Base-by-base conservation (phyloP, 495 filamentous ascomycete genomes). In the Lophiostoma macrostomum region DNA sequence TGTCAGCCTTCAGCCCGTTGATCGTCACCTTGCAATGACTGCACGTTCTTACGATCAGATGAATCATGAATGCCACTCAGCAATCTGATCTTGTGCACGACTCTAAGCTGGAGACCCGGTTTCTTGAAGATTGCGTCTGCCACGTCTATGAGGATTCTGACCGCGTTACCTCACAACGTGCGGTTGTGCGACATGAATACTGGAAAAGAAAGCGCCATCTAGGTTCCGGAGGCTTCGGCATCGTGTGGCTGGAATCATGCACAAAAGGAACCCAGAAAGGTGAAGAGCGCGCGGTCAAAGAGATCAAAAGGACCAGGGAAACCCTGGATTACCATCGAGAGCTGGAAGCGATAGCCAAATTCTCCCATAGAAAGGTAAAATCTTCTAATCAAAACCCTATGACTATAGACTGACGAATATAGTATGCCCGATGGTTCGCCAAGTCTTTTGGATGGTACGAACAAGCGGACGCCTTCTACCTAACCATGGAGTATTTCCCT, bases 401-500 rank as follows among this genome's bases (percentile, higher is more conserved):
- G 19, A 12, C 22, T 12, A 10, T 7, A 50, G 27, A 22, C 7
- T 1, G 4, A 1, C 12, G 7, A 3, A 2, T 13, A 3, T 27
- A 52, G 49, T 52, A 52, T 20, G 25, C 25, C 12, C 19, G 23
- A 14, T 52, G 49, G 25, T 70, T 70, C 39, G 69, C 71, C 20
- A 58, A 67, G 28, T 69, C 59, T 27, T 58, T 60, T 11, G 72
- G 70, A 7, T 76, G 73, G 73, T 75, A 67, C 46, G 67, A 74
- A 34, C 43, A 44, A 18, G 22, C 48, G 0, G 60, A 61, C 0
- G 38, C 29, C 10, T 35, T 76, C 1, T 71, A 61, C 35, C 64
- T 76, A 25, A 60, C 72, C 6, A 74, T 74, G 73, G 73, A 76
- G 45, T 74, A 74, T 48, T 54, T 72, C 24, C 48, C 61, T 7